Conservation (phyloP, 23 red algal species). For the Gracilaria gracilis region DNA sequence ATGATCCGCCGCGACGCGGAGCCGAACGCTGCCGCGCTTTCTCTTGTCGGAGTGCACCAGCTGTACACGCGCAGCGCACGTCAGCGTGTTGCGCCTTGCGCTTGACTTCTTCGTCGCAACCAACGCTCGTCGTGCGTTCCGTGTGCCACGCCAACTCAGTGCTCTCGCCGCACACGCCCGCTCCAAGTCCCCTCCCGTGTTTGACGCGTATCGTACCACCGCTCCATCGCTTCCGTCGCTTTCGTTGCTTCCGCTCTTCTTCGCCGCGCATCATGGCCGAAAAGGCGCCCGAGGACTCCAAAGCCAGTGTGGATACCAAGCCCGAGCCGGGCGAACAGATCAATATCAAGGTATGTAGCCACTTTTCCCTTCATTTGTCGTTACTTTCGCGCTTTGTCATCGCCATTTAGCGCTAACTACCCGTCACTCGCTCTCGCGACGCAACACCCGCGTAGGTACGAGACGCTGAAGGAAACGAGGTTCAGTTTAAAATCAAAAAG, state of each 20-base stretch:
- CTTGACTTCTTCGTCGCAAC: too few relatives aligned
- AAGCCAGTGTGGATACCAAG: slow-evolving; percentile 54
- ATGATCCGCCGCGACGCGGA: too few relatives aligned
- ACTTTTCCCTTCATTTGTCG: background rate
- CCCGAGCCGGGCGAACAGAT: slow-evolving; percentile 61
- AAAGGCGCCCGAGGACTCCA: slow-evolving; percentile 51
- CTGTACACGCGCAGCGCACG: background rate
- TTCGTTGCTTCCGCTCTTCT: background rate
- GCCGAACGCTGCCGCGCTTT: too few relatives aligned
- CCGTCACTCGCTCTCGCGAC: too few relatives aligned
- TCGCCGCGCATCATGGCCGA: slow-evolving; percentile 23
- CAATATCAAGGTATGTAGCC: slow-evolving; percentile 55
- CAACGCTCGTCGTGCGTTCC: too few relatives aligned
- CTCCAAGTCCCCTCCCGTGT: too few relatives aligned
- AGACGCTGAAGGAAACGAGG: slow-evolving; percentile 86
- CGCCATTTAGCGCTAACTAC: too few relatives aligned
- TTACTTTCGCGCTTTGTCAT: background rate
- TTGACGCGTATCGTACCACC: too few relatives aligned
- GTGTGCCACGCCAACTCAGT: too few relatives aligned
- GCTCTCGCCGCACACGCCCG: too few relatives aligned
- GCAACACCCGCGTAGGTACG: too few relatives aligned
- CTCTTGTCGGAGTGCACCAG: background rate
- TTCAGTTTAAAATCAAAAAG: slow-evolving; percentile 93
- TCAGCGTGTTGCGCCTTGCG: too few relatives aligned
- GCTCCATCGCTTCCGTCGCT: background rate